These are phyloP conservation scores for Fusarium vanettenii DNA, from an alignment of 2,329 filamentous ascomycete species.

Conservation along the genomic window DNA sequence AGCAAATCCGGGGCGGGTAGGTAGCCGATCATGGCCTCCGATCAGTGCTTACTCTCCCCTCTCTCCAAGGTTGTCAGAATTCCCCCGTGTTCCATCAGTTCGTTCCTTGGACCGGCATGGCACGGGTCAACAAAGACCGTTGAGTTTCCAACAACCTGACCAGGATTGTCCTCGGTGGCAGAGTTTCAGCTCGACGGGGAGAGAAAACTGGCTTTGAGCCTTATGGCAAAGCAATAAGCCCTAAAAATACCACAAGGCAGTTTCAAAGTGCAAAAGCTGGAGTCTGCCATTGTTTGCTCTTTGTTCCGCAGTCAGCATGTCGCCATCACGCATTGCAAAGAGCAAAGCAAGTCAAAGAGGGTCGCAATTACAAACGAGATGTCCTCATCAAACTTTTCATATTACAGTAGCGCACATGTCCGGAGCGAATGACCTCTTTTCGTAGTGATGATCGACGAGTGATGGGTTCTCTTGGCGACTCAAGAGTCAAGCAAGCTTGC, in stretches of 20 bases:
- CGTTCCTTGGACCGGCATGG: not conserved
- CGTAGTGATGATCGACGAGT: conserved; percentile 10
- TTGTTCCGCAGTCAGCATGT: not conserved
- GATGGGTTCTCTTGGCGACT: conserved; percentile 16
- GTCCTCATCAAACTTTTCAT: conserved; percentile 32
- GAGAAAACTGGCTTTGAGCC: not conserved
- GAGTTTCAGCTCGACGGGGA: conserved; percentile 31
- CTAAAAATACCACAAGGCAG: not conserved
- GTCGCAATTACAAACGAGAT: conserved; percentile 16
- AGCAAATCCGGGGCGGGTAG: conserved; percentile 43
- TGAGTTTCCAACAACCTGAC: conserved; percentile 4
- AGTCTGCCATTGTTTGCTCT: not conserved
- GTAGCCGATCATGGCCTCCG: conserved; percentile 27
- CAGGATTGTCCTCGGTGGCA: conserved; percentile 16
- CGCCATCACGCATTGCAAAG: not conserved
- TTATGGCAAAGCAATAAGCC: not conserved
- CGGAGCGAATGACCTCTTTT: conserved; percentile 7
- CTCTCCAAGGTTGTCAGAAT: not conserved
- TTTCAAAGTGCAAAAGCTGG: not conserved
- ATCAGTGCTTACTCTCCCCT: conserved; percentile 30
- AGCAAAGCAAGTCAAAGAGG: not conserved
- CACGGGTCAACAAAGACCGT: conserved; percentile 1
- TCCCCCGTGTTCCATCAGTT: not conserved
- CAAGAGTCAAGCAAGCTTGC: not conserved
- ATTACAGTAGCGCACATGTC: conserved; percentile 23